Base-by-base conservation (phyloP, 768 basidiomycete species). In the Termitomyces sp. region DNA sequence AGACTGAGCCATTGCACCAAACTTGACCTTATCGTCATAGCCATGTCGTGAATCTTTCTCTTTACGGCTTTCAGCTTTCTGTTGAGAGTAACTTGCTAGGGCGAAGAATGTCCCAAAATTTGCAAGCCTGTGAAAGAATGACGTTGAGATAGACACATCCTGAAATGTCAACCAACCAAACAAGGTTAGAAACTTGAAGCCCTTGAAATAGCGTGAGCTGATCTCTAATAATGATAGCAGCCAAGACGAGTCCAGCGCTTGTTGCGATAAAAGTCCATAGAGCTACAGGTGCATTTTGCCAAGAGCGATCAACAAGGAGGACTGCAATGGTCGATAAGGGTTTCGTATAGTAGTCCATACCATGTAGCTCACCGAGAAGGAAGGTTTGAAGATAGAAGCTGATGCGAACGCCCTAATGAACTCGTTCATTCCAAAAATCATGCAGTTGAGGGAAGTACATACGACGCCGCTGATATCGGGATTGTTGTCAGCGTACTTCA, bases 181-280 rank as follows among this genome's bases (percentile, higher is more conserved):
- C 75, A 38, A 77, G 65, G 64, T 77, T 75, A 26, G 74, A 75
- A 20, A 77, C 73, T 55, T 75, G 74, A 51, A 78, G 63, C 6
- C 71, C 77, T 66, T 79, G 75, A 53, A 74, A 72, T 33, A 78
- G 63, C 0, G 76, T 72, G 20, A 78, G 66, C n/a, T 71, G 57
- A 4, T 56, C 54, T 18, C 69, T 64, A 54, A 72, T 72, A 12
- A 74, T 71, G 20, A 76, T 63, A 5, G 78, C 75, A 43, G 77
- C 72, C 20, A 78, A 65, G 7, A 71, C 73, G 1, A 78, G 67
- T 14, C 77, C 77, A 58, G 74, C 73, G 57, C 71, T 75, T 8
- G 75, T 77, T 18, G 72, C 70, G 38, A 74, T 75, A 48, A 77
- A 76, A n/a, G 77, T 76, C 75, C 77, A 79, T 8, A 79, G 56